phyloP scores from a whole-genome alignment of 768 basidiomycete species.

The Tylopilus sp. region DNA sequence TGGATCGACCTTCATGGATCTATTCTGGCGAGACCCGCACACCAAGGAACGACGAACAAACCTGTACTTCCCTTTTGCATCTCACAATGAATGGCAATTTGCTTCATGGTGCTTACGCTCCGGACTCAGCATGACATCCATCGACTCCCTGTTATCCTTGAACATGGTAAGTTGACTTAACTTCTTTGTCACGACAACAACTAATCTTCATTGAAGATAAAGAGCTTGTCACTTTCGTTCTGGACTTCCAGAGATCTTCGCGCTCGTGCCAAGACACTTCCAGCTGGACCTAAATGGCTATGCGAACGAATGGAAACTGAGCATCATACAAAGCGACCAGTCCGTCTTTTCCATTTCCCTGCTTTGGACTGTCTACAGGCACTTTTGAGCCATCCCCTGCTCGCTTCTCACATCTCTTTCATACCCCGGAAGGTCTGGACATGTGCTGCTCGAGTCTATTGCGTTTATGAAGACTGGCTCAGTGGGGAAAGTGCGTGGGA shows the following conservation, averaged over 20 bases:
- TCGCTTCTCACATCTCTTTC: background rate
- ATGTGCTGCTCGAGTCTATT: background rate
- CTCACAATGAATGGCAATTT: background rate
- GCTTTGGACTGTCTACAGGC: background rate
- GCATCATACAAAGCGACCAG: background rate
- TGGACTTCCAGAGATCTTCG: too few species aligned
- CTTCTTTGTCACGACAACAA: too few species aligned
- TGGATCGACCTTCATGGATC: background rate
- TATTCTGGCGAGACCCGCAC: background rate
- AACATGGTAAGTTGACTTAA: background rate
- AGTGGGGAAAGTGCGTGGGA: background rate
- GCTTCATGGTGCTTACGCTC: background rate
- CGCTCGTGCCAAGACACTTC: too few species aligned
- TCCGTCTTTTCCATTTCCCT: background rate
- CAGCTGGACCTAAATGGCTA: too few species aligned
- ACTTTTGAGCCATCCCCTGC: background rate
- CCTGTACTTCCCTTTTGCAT: background rate
- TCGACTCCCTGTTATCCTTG: background rate
- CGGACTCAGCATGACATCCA: background rate
- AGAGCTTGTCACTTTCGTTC: too few species aligned
- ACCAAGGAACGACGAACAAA: background rate
- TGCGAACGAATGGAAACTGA: too few species aligned
- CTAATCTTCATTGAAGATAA: too few species aligned
- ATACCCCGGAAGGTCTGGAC: background rate
- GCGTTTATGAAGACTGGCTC: background rate